Conservation (phyloP, 331 rosid species). For the Telfairia occidentalis region DNA sequence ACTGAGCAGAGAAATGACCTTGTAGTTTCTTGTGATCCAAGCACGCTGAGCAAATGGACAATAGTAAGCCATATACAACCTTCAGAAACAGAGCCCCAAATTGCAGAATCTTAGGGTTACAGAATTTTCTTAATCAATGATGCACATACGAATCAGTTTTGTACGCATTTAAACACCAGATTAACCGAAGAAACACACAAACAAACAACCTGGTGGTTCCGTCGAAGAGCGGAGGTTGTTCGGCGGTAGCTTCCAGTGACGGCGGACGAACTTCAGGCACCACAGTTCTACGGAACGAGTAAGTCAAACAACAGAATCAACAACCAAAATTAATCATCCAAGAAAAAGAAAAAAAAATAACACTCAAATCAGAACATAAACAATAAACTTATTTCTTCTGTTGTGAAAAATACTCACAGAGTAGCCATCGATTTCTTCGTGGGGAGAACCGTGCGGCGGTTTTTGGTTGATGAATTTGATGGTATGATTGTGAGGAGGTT, state of each 20-base stretch:
- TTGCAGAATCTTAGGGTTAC: neutral
- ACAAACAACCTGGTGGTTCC: slow-evolving; percentile 67
- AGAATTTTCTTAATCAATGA: neutral
- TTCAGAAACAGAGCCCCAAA: slow-evolving; percentile 8
- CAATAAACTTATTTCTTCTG: neutral
- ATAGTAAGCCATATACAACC: slow-evolving; percentile 29
- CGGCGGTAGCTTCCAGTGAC: slow-evolving; percentile 37
- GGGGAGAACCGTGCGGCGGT: neutral
- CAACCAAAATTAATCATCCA: neutral
- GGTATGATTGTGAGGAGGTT: neutral
- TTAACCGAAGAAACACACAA: neutral
- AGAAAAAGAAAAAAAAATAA: neutral
- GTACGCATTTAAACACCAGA: no score
- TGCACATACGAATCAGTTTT: neutral
- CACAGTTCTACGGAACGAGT: neutral
- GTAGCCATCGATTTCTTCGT: slow-evolving; percentile 5
- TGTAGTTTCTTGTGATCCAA: slow-evolving; percentile 52
- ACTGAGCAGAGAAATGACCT: slow-evolving; percentile 25
- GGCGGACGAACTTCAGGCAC: slow-evolving; percentile 32
- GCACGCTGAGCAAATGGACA: slow-evolving; percentile 55
- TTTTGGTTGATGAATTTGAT: neutral
- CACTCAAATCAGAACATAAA: neutral
- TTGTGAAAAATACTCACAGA: slow-evolving; percentile 2
- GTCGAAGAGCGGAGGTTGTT: slow-evolving; percentile 64
- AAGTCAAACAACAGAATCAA: neutral